A percentile compares a stretch with the other conserved stretches of the same genome.
Conservation (phyloP, 2,329 filamentous ascomycete genomes). For the Biscogniauxia marginata region DNA sequence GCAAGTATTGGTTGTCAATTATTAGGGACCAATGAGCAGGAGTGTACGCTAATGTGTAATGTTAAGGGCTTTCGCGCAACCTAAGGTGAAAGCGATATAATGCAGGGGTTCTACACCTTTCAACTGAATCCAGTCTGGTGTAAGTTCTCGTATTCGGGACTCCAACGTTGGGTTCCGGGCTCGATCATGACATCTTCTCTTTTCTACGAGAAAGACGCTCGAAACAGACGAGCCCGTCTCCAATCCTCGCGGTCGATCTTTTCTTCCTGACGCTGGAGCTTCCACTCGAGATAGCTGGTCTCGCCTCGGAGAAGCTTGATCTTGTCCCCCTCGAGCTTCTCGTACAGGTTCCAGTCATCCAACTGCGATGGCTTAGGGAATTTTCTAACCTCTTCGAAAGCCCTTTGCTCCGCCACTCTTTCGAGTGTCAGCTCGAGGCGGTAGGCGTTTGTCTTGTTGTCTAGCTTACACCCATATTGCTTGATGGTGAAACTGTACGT, state of each 20-base stretch:
- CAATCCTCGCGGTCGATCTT: conserved; percentile 26
- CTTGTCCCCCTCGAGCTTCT: conserved; percentile 44
- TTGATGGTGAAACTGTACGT: conserved; percentile 46
- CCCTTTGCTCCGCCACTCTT: conserved; percentile 40
- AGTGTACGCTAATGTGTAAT: no score
- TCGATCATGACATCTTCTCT: not conserved
- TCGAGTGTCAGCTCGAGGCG: conserved; percentile 47
- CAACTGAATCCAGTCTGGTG: not conserved
- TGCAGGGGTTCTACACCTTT: no score
- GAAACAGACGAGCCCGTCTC: conserved; percentile 19
- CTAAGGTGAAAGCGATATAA: no score
- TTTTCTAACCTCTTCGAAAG: conserved; percentile 42
- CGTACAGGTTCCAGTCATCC: conserved; percentile 55
- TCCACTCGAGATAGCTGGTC: conserved; percentile 42
- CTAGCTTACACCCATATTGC: conserved; percentile 45
- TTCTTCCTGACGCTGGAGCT: conserved; percentile 29
- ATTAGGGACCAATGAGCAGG: no score
- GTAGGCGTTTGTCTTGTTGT: conserved; percentile 40
- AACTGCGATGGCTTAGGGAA: conserved; percentile 54
- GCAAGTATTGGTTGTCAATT: no score
- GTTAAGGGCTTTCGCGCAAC: no score
- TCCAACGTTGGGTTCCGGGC: not conserved
- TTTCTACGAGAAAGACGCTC: conserved; percentile 18
- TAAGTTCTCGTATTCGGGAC: no score
- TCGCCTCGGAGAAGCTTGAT: conserved; percentile 40